phyloP scores from a whole-genome alignment of 2,329 filamentous ascomycete species.

The Metarhizium brunneum region DNA sequence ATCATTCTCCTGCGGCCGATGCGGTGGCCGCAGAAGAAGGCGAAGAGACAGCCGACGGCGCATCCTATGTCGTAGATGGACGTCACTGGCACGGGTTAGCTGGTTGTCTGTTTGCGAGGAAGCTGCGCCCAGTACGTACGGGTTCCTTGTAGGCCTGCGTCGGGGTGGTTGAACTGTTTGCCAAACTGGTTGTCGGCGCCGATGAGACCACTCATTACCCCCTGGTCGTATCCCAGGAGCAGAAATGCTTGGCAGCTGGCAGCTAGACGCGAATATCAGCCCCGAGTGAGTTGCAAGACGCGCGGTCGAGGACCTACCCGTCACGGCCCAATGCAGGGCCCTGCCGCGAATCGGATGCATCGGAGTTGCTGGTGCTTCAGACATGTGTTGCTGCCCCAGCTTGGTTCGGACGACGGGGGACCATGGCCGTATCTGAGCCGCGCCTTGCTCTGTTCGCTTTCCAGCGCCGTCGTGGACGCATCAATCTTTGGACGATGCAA shows the following conservation, averaged over 20 bases:
- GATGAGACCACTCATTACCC: constrained; percentile 23
- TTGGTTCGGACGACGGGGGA: no score
- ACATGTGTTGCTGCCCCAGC: no score
- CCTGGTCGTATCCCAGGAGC: constrained; percentile 7
- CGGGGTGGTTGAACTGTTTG: constrained; percentile 25
- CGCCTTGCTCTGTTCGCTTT: no score
- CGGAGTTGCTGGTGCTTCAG: background rate
- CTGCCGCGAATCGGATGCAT: background rate
- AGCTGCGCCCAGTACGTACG: background rate
- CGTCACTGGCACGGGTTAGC: constrained; percentile 9
- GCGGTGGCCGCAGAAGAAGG: constrained; percentile 27
- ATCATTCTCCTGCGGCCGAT: constrained; percentile 33
- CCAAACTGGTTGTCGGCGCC: constrained; percentile 31
- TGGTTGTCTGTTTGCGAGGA: background rate
- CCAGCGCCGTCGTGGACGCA: no score
- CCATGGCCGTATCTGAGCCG: no score
- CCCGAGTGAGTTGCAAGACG: no score
- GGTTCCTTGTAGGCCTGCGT: constrained; percentile 26
- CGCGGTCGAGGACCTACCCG: background rate
- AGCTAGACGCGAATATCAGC: background rate
- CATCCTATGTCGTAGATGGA: constrained; percentile 26
- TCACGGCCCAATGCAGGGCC: background rate
- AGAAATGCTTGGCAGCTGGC: constrained; percentile 1
- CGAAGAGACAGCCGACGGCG: constrained; percentile 19
- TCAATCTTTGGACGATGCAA: no score